Base-by-base conservation (phyloP, 2,329 filamentous ascomycete species). In the Cladosporium cucumerinum region DNA sequence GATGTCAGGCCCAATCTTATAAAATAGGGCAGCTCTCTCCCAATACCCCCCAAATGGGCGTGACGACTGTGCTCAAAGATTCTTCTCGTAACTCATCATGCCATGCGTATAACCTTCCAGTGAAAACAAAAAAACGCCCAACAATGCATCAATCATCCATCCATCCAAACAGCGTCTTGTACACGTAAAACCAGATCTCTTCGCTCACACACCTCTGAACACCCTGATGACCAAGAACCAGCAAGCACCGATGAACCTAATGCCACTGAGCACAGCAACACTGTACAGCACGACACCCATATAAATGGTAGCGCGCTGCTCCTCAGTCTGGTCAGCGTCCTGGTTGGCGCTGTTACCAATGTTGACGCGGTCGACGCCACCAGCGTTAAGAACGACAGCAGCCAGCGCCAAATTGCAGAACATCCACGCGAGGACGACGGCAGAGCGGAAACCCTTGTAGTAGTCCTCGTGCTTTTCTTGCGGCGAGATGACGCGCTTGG, bases 391-490 rank as follows among this genome's bases (percentile, higher is more conserved):
- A 8, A 99, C 94, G 1, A 96, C 84, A 0, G 94, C 94, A 0
- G 87, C 88, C 6, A 99, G 86, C 0, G 87, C 93, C 76, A 99
- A 91, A 78, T 99, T 99, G 74, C 89, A 93, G 72, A 98, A 92
- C 85, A 99, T 97, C 95, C 95, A 99, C 69, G 90, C 87, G 59
- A 98, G 82, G 32, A 99, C 95, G 70, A 97, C 93, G 30, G 92
- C 87, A 23, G 91, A 96, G 68, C 95, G 87, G 77, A 99, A 97
- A 69, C 93, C 95, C 73, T 93, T 93, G 85, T 99, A 99, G 80
- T 98, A 99, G 77, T 99, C 95, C 82, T 97, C 92, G 78, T 99
- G 94, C 74, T 90, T 92, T 75, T 97, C 93, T 51, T 80, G 75
- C 12, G 85, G 78, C n/a, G 81, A 81, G 2, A 86, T 84, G 0